These are phyloP conservation scores for Fragaria iinumae DNA, from an alignment of 306 rosid species.

Conservation along the genomic window DNA sequence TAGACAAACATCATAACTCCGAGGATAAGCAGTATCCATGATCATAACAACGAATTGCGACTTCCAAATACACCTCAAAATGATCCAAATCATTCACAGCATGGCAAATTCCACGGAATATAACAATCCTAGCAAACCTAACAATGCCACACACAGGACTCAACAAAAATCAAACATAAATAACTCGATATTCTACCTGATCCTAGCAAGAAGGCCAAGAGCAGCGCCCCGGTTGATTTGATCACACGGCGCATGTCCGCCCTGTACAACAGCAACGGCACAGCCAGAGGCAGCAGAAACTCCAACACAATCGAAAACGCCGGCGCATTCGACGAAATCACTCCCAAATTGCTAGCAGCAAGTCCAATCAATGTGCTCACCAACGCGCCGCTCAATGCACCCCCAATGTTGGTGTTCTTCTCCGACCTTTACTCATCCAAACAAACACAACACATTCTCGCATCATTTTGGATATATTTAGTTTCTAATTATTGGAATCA, in stretches of 20 bases:
- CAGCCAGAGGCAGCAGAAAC: slow-evolving; percentile 61
- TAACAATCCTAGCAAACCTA: background rate
- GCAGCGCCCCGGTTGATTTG: slow-evolving; percentile 67
- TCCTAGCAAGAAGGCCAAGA: slow-evolving; percentile 74
- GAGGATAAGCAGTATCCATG: background rate
- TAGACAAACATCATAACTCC: slow-evolving; percentile 19
- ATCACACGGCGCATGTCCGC: slow-evolving; percentile 75
- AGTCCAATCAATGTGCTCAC: slow-evolving; percentile 66
- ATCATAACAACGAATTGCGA: background rate
- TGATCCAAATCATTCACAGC: background rate
- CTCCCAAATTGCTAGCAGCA: slow-evolving; percentile 65
- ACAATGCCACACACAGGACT: background rate
- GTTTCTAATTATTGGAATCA: background rate
- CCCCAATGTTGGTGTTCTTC: slow-evolving; percentile 63
- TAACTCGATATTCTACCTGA: slow-evolving; percentile 40
- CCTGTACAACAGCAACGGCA: slow-evolving; percentile 63
- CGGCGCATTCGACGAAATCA: slow-evolving; percentile 48
- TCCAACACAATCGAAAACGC: slow-evolving; percentile 55
- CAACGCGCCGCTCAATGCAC: slow-evolving; percentile 66
- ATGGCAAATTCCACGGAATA: background rate
- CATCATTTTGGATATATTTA: no score
- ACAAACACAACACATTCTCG: no score
- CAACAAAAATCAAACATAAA: background rate
- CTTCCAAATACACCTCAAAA: background rate
- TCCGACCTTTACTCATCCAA: slow-evolving; percentile 47